These are phyloP conservation scores for Cladosporium austrohemisphaericum DNA, from an alignment of 2,329 filamentous ascomycete genomes.

Conservation along the genomic window DNA sequence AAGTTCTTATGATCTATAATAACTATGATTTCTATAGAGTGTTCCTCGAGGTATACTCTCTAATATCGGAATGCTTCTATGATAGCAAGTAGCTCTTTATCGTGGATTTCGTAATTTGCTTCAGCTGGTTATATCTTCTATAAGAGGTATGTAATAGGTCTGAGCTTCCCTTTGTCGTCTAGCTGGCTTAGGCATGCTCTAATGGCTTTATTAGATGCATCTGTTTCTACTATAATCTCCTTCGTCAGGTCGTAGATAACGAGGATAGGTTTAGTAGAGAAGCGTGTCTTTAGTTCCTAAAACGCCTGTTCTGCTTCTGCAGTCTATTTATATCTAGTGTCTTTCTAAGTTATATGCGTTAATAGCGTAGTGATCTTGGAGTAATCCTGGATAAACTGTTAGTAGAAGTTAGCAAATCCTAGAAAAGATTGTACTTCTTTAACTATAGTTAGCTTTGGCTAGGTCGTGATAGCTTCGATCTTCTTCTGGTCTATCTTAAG, in stretches of 20 bases:
- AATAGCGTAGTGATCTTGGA: neutral
- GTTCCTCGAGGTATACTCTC: constrained; percentile 19
- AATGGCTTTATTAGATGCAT: neutral
- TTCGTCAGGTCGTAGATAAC: neutral
- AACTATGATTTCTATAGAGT: constrained; percentile 7
- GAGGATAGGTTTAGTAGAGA: neutral
- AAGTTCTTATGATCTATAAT: constrained; percentile 20
- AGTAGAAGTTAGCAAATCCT: constrained; percentile 5
- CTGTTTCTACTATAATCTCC: neutral
- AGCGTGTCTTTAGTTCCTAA: neutral
- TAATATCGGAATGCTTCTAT: constrained; percentile 18
- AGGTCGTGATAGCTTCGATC: neutral
- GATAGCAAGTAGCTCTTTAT: constrained; percentile 20
- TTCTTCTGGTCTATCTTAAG: constrained; percentile 21
- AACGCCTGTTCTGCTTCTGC: neutral
- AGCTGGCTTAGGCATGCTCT: constrained; percentile 12
- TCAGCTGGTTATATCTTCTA: constrained; percentile 17
- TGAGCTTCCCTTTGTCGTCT: constrained; percentile 8
- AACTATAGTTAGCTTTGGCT: neutral
- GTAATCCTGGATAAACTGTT: neutral
- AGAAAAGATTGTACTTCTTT: neutral
- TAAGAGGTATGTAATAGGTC: constrained; percentile 20
- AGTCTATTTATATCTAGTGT: neutral
- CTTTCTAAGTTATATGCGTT: neutral
- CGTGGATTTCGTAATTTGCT: constrained; percentile 16